phyloP scores from a whole-genome alignment of 495 filamentous ascomycete species.

The Daldinia grandis region DNA sequence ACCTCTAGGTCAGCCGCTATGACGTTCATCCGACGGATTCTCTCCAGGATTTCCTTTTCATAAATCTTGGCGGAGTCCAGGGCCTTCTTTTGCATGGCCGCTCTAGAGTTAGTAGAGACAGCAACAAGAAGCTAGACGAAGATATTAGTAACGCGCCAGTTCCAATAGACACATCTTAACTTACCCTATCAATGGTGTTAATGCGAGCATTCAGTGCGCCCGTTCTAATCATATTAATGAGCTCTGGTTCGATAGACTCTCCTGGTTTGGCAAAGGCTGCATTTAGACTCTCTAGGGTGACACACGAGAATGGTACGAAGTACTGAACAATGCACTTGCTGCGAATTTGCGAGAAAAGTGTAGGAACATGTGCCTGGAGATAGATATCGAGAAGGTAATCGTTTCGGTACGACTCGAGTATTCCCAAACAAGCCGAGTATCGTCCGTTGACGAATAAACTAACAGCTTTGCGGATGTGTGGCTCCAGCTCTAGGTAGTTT shows the following conservation, averaged over 20 bases:
- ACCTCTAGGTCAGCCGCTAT: slow-evolving; percentile 79
- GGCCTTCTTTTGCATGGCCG: slow-evolving; percentile 70
- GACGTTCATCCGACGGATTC: slow-evolving; percentile 78
- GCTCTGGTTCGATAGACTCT: slow-evolving; percentile 75
- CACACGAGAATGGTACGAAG: slow-evolving; percentile 79
- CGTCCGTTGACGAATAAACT: slow-evolving; percentile 85
- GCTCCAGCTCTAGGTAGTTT: slow-evolving; percentile 88
- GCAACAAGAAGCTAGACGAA: slow-evolving; percentile 69
- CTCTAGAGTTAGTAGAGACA: slow-evolving; percentile 68
- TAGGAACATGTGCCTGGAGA: slow-evolving; percentile 76
- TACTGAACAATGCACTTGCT: slow-evolving; percentile 94
- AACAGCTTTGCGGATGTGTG: slow-evolving; percentile 91
- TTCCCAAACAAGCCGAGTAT: slow-evolving; percentile 82
- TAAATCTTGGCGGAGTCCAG: slow-evolving; percentile 74
- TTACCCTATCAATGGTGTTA: slow-evolving; percentile 79
- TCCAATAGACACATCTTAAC: slow-evolving; percentile 18
- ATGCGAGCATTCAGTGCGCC: slow-evolving; percentile 80
- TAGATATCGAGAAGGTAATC: slow-evolving; percentile 93
- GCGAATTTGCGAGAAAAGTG: slow-evolving; percentile 75
- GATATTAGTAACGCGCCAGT: slow-evolving; percentile 10
- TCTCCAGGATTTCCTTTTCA: slow-evolving; percentile 74
- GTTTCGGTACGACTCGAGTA: slow-evolving; percentile 78
- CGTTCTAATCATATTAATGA: slow-evolving; percentile 76
- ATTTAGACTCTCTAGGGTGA: slow-evolving; percentile 74
- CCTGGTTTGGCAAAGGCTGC: slow-evolving; percentile 66